Conservation (phyloP, 306 rosid genomes). For the Senna tora region DNA sequence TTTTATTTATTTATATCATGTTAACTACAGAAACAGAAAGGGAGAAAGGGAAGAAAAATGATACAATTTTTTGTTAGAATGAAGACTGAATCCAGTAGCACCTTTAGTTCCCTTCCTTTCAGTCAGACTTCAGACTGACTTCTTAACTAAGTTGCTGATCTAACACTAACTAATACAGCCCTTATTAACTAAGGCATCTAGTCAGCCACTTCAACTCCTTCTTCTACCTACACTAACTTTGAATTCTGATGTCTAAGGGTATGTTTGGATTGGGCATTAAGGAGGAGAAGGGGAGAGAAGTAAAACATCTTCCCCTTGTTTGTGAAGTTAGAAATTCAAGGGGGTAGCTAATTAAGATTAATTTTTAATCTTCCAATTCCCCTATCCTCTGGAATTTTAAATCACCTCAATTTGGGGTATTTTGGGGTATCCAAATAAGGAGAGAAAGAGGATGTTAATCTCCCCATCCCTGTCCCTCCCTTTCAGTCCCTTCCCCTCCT, state of each 20-base stretch:
- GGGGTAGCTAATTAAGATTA: no score
- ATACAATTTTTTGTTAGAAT: conserved; percentile 5
- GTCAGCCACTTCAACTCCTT: not conserved
- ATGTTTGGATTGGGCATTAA: no score
- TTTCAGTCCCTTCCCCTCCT: no score
- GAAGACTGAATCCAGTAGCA: conserved; percentile 3
- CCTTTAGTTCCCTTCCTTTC: not conserved
- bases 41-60: conserved; percentile 5
- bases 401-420: no score
- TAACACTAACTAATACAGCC: not conserved
- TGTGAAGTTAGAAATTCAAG: no score
- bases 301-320: no score
- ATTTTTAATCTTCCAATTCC: no score
- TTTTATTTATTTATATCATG: not conserved
- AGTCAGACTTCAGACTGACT: not conserved
- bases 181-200: not conserved
- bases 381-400: no score
- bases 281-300: no score
- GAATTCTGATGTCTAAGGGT: not conserved
- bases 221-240: not conserved
- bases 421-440: no score
- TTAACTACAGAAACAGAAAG: conserved; percentile 15
- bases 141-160: not conserved
- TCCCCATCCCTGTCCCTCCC: no score
- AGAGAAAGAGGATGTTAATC: no score